phyloP scores from a whole-genome alignment of 306 rosid genomes.

The Albizia julibrissin region DNA sequence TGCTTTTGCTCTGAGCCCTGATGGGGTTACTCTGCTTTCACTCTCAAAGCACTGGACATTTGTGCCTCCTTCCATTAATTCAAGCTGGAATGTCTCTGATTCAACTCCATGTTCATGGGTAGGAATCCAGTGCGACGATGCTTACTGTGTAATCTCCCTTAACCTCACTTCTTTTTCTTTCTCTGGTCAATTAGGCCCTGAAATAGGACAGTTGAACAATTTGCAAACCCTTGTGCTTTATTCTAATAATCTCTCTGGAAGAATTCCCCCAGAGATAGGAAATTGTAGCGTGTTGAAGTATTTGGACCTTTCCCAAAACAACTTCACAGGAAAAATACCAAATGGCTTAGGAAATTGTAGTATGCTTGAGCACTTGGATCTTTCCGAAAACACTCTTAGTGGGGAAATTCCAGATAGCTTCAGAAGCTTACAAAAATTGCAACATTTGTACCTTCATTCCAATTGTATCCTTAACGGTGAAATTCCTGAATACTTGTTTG shows the following conservation, averaged over 20 bases:
- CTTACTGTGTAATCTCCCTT: slow-evolving; percentile 48
- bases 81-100: slow-evolving; percentile 63
- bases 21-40: slow-evolving; percentile 60
- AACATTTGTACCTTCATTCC: slow-evolving; percentile 32
- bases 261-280: slow-evolving; percentile 43
- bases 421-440: slow-evolving; percentile 34
- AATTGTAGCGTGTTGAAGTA: slow-evolving; percentile 27
- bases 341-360: slow-evolving; percentile 43
- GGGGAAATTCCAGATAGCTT: slow-evolving; percentile 57
- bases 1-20: slow-evolving; percentile 48
- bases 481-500: slow-evolving; percentile 43
- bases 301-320: not conserved
- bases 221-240: slow-evolving; percentile 39
- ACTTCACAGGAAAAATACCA: not conserved
- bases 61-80: slow-evolving; percentile 44
- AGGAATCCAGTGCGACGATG: slow-evolving; percentile 59
- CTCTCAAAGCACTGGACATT: slow-evolving; percentile 51
- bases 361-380: slow-evolving; percentile 46
- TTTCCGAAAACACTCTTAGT: slow-evolving; percentile 41
- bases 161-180: slow-evolving; percentile 49
- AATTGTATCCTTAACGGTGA: slow-evolving; percentile 41
- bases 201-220: slow-evolving; percentile 44
- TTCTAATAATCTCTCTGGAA: slow-evolving; percentile 39
- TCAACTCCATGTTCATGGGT: slow-evolving; percentile 79
- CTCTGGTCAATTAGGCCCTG: slow-evolving; percentile 60